Percentiles rank a stretch among this genome's conserved stretches.
Conservation (phyloP, 192 early-diverging fungal species). For the Chytriomyces confervae region DNA sequence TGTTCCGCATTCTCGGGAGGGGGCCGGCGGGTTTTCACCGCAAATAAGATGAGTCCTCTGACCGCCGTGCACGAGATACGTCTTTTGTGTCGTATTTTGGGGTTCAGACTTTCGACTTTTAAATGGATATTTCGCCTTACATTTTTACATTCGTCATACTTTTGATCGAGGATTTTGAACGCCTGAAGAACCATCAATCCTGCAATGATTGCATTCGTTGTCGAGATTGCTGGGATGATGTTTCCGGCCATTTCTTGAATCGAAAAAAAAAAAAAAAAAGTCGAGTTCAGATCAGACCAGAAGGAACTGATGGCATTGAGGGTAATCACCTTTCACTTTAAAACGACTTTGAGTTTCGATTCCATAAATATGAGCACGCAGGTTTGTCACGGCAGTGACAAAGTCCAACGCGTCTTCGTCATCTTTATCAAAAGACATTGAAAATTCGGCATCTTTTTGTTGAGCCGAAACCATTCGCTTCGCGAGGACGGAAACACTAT, state of each 20-base stretch:
- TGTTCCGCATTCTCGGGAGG: slow-evolving; percentile 79
- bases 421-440: slow-evolving; percentile 93
- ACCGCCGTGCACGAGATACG: slow-evolving; percentile 66
- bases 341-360: slow-evolving; percentile 84
- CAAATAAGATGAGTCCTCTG: slow-evolving; percentile 64
- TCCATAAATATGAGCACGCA: slow-evolving; percentile 82
- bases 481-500: slow-evolving; percentile 48
- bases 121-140: slow-evolving; percentile 4
- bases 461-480: slow-evolving; percentile 51
- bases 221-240: slow-evolving; percentile 98
- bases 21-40: slow-evolving; percentile 66
- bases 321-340: slow-evolving; percentile 76
- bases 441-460: slow-evolving; percentile 54
- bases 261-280: slow-evolving; percentile 5
- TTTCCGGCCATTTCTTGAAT: slow-evolving; percentile 93
- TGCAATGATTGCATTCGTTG: slow-evolving; percentile 95
- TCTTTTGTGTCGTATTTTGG: slow-evolving; percentile 28
- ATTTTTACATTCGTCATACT: slow-evolving; percentile 62
- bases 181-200: slow-evolving; percentile 92
- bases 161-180: slow-evolving; percentile 69
- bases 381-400: slow-evolving; percentile 90
- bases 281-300: not conserved
- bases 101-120: not conserved
- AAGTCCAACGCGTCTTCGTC: slow-evolving; percentile 89
- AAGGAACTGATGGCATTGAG: not conserved